phyloP scores from a whole-genome alignment of 495 filamentous ascomycete species.

The Daldinia bambusicola region DNA sequence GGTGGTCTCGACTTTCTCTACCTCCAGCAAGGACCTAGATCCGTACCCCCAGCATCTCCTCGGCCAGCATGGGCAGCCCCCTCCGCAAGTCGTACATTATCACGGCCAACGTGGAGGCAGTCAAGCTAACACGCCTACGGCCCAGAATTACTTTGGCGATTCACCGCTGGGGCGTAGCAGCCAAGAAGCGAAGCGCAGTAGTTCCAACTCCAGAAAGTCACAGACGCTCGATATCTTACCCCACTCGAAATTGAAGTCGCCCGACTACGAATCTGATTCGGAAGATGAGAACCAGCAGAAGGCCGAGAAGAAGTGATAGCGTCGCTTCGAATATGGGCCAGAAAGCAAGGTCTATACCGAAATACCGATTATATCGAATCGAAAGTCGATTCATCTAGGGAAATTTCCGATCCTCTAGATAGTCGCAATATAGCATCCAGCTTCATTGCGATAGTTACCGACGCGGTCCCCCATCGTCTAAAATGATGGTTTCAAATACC shows the following conservation, averaged over 20 bases:
- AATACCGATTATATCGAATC: neutral
- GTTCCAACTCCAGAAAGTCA: slow-evolving; percentile 44
- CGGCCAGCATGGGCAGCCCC: slow-evolving; percentile 67
- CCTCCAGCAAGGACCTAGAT: slow-evolving; percentile 77
- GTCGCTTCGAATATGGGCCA: neutral
- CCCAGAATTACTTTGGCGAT: slow-evolving; percentile 53
- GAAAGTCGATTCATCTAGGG: slow-evolving; percentile 2
- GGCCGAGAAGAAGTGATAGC: slow-evolving; percentile 8
- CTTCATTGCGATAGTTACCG: slow-evolving; percentile 7
- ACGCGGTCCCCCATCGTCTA: neutral
- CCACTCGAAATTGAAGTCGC: slow-evolving; percentile 49
- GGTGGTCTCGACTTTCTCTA: slow-evolving; percentile 77
- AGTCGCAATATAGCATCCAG: neutral
- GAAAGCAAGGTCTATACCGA: neutral
- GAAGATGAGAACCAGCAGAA: slow-evolving; percentile 33
- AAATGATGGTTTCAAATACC: neutral
- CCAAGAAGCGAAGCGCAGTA: slow-evolving; percentile 50
- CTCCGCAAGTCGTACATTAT: slow-evolving; percentile 71
- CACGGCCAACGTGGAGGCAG: slow-evolving; percentile 68
- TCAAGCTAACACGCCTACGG: slow-evolving; percentile 69
- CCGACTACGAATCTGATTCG: slow-evolving; percentile 27
- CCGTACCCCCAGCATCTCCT: slow-evolving; percentile 74
- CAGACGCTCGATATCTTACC: slow-evolving; percentile 53
- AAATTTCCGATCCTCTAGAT: slow-evolving; percentile 8
- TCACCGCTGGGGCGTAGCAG: slow-evolving; percentile 53